Conservation (phyloP, 306 rosid genomes). For the Sophora flavescens region DNA sequence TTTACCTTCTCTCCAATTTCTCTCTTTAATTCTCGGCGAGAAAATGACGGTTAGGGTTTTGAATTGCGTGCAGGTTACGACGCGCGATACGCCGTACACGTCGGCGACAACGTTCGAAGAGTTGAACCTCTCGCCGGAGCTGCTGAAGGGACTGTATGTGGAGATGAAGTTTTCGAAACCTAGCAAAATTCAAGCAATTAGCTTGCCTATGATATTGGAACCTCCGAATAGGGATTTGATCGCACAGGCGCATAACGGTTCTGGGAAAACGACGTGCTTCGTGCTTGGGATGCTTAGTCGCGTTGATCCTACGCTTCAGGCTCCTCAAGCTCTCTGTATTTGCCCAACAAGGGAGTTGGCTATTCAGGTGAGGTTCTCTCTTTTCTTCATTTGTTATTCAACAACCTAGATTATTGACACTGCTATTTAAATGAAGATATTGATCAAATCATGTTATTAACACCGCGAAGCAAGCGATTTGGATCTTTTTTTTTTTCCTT, state of each 20-base stretch:
- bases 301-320: slow-evolving; percentile 70
- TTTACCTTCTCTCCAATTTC: not conserved
- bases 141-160: slow-evolving; percentile 80
- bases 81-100: slow-evolving; percentile 78
- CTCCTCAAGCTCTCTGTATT: slow-evolving; percentile 90
- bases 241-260: slow-evolving; percentile 97
- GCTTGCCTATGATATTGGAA: slow-evolving; percentile 85
- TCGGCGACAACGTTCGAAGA: slow-evolving; percentile 85
- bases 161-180: slow-evolving; percentile 92
- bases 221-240: slow-evolving; percentile 82
- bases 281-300: slow-evolving; percentile 96
- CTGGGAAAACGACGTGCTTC: slow-evolving; percentile 95
- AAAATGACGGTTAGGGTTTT: slow-evolving; percentile 27
- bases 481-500: no score
- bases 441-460: no score
- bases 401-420: not conserved
- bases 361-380: slow-evolving; percentile 64
- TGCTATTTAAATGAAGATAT: no score
- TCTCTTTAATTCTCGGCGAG: not conserved
- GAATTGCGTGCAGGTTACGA: slow-evolving; percentile 58
- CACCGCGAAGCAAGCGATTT: no score
- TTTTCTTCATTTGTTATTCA: not conserved
- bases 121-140: slow-evolving; percentile 66
- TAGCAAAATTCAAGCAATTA: slow-evolving; percentile 87
- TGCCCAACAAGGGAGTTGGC: slow-evolving; percentile 95